A percentile compares a stretch with the other conserved stretches of the same genome.
phyloP scores from a whole-genome alignment of 164 flowering plant species.

The Santalum album region DNA sequence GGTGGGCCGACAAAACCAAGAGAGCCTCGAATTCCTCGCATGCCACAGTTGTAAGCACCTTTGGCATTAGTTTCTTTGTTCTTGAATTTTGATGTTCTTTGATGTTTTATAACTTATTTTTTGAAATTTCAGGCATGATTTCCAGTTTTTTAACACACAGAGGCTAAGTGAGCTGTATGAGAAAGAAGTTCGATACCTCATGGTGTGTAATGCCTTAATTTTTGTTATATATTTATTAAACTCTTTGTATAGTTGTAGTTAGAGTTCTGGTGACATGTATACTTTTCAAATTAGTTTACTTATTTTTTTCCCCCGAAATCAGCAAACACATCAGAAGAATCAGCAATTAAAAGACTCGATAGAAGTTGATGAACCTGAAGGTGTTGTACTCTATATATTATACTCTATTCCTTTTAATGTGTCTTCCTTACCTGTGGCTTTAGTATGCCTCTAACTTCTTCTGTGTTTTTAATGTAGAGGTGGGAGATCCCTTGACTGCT shows the following conservation, averaged over 20 bases:
- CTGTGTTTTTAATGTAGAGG: slow-evolving; percentile 25
- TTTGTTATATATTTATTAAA: background rate
- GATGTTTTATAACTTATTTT: background rate
- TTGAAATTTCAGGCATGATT: slow-evolving; percentile 70
- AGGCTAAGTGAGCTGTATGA: slow-evolving; percentile 87
- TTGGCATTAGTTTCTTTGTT: background rate
- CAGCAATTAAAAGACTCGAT: slow-evolving; percentile 85
- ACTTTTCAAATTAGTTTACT: background rate
- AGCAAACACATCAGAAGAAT: slow-evolving; percentile 84
- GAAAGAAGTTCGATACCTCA: slow-evolving; percentile 88
- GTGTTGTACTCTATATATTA: slow-evolving; percentile 34
- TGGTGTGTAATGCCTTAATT: slow-evolving; percentile 45
- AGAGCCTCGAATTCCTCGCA: slow-evolving; percentile 96
- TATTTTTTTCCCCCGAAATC: slow-evolving; percentile 2
- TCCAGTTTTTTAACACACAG: slow-evolving; percentile 90
- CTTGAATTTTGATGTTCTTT: background rate
- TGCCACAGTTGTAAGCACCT: slow-evolving; percentile 89
- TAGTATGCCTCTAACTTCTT: background rate
- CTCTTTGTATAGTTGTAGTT: background rate
- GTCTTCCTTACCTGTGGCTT: background rate
- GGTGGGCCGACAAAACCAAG: slow-evolving; percentile 87
- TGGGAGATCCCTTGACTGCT: slow-evolving; percentile 80
- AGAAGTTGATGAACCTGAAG: slow-evolving; percentile 95
- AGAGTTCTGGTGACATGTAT: background rate
- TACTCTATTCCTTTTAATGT: too few relatives aligned